Conservation (phyloP, 1,284 basidiomycete species). For the Lentinula novae-zelandiae region DNA sequence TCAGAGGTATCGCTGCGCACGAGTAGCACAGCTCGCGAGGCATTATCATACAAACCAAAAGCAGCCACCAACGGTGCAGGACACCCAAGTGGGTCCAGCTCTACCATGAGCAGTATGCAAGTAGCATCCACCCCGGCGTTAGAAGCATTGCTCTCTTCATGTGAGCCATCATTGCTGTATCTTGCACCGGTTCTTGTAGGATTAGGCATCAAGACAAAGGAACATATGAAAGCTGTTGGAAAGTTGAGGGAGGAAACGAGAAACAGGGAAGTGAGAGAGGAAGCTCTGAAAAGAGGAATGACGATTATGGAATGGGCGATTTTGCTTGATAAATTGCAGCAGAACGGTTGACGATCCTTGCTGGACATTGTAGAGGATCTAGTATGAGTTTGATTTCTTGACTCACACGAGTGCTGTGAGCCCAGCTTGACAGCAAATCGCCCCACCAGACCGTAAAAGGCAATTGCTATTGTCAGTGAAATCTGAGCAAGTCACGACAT, state of each 20-base stretch:
- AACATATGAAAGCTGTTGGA: constrained; percentile 58
- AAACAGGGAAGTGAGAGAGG: constrained; percentile 61
- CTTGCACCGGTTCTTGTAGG: constrained; percentile 48
- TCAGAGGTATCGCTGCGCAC: not conserved
- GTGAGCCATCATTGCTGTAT: constrained; percentile 57
- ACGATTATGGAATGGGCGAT: constrained; percentile 78
- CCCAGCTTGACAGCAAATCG: not conserved
- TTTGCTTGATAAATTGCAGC: constrained; percentile 50
- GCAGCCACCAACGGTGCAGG: not conserved
- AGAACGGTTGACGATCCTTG: not conserved
- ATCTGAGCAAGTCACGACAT: not conserved
- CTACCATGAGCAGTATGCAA: constrained; percentile 3
- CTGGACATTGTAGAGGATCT: not conserved
- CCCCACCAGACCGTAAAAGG: not conserved
- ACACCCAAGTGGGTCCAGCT: not conserved
- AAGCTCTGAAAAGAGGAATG: constrained; percentile 59
- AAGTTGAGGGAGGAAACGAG: constrained; percentile 59
- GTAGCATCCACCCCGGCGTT: constrained; percentile 23
- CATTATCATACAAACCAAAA: not conserved
- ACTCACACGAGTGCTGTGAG: too few relatives aligned
- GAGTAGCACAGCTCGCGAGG: not conserved
- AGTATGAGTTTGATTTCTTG: not conserved
- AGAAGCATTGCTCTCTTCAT: constrained; percentile 48
- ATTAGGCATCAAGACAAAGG: constrained; percentile 54
- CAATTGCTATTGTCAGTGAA: not conserved